Evolutionary conservation across 116 monocot genomes (phyloP).

Genomic region (Thalassia testudinum): DNA sequence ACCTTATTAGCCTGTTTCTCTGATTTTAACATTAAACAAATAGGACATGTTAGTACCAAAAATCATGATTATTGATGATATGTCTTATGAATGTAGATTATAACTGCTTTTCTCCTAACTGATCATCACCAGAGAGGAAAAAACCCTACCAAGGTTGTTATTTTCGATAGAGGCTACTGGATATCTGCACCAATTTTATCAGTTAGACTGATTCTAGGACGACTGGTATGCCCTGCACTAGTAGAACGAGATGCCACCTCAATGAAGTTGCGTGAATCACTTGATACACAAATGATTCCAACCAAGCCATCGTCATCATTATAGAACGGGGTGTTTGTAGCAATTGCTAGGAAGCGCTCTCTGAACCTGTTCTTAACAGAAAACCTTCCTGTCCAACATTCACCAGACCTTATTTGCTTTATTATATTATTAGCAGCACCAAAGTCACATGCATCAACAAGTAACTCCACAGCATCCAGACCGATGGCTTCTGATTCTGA

Average conservation of each 20-base stretch:
- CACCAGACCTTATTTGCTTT: slow-evolving; percentile 28
- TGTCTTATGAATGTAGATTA: slow-evolving; percentile 29
- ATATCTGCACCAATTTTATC: slow-evolving; percentile 27
- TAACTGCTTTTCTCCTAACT: too few species aligned
- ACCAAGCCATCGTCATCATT: slow-evolving; percentile 67
- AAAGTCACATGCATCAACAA: slow-evolving; percentile 43
- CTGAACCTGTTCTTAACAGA: slow-evolving; percentile 67
- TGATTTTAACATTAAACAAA: background rate
- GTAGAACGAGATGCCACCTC: slow-evolving; percentile 19
- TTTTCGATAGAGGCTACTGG: slow-evolving; percentile 65
- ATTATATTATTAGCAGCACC: slow-evolving; percentile 38
- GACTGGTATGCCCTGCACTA: background rate
- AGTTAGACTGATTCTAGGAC: slow-evolving; percentile 1
- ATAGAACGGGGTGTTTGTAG: slow-evolving; percentile 77
- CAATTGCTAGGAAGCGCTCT: slow-evolving; percentile 50
- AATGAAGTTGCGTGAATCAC: slow-evolving; percentile 49
- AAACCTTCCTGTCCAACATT: slow-evolving; percentile 85
- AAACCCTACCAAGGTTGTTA: slow-evolving; percentile 72
- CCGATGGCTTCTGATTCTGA: slow-evolving; percentile 79
- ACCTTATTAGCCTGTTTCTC: slow-evolving; percentile 63
- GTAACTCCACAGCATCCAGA: slow-evolving; percentile 55
- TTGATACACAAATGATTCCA: slow-evolving; percentile 80
- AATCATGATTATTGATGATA: background rate
- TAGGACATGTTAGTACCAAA: background rate
- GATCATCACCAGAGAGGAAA: too few species aligned